Base-by-base conservation (phyloP, 2,329 filamentous ascomycete species). In the Rutstroemia sp. region DNA sequence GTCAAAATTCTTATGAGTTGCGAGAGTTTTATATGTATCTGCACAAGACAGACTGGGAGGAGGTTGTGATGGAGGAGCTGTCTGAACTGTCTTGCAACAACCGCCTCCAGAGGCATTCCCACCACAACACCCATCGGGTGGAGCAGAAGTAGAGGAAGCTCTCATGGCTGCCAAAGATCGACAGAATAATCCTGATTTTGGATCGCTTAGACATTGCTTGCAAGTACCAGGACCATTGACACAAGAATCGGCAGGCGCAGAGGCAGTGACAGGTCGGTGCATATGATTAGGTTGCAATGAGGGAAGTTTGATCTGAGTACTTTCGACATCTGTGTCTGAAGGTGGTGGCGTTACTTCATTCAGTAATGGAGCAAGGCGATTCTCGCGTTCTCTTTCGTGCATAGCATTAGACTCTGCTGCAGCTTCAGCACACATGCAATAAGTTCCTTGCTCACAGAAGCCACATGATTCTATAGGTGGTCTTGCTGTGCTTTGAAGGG, bases 101-200 rank as follows among this genome's bases (percentile, higher is more conserved):
- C 83, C 83, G 14, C 81, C 82, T 14, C 77, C 79, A 18, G 74
- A 70, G 42, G 75, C 76, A 57, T 79, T 81, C 47, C 84, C 82
- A 45, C 84, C 82, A 64, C 81, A 82, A 70, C 86, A 88, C 50
- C 82, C 82, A 18, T 78, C 76, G 49, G 72, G 66, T 58, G 71
- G 66, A 57, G 59, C 44, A 46, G 58, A 58, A 25, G 58, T 52
- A 54, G 63, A 54, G 70, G 73, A 57, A 70, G 59, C 63, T 37
- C 62, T 66, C 48, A 70, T 86, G 59, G 88, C 88, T 23, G 88
- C 87, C 52, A 92, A 81, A 10, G 88, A 86, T 60, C 89, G 87
- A 72, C 89, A 94, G 75, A 94, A 94, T 39, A 92, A 80, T 1
- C 87, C 89, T 3, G 88, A 90, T 67, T 87, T 86, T 18, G 89